Evolutionary conservation across 495 filamentous ascomycete species (phyloP), one percentile per base, ranked within the genome.

Genomic region (Penicillium macrosclerotiorum): DNA sequence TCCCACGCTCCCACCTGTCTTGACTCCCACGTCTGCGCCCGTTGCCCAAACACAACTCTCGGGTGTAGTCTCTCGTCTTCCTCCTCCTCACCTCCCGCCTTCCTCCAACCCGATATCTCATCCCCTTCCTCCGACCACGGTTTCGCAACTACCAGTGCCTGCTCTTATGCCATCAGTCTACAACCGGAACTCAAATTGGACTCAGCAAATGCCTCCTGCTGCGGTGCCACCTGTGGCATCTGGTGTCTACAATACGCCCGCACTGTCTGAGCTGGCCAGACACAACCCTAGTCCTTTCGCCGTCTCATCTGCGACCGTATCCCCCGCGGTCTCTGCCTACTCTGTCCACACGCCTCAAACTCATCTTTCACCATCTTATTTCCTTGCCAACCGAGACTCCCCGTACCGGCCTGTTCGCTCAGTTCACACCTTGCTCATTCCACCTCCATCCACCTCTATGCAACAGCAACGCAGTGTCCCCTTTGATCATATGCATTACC

Each of bases 401-500:
- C 93, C 93, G 1, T 98, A 97, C 66, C 87, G 86, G 48, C 93
- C 93, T 3, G 83, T 98, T 20, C 86, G 91, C 41, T 78, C 84
- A 41, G 88, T 96, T 39, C 89, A 90, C 49, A 95, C 89, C 3
- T 76, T 98, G 14, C 76, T 96, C 13, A 88, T 93, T 22, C 93
- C 92, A 9, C 89, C 93, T 37, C 88, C 90, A 0, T 88, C 88
- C 11, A 76, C 80, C 0, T 87, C 89, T 8, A 77, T 95, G 35
- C 81, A 90, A 36, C 83, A 88, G 51, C 84, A 86, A 45, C 74
- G 74, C 47, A 71, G 68, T 47, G 51, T 85, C 62, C 62, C 78
- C 43, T 72, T 86, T 62, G 73, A 89, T 53, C 88, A 96, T 68
- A 96, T 98, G 90, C 93, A 95, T 57, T 98, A 96, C 53, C 92